Percentiles rank a stretch among this genome's conserved stretches.
Evolutionary conservation across 2,329 filamentous ascomycete genomes (phyloP).

Genomic region (Diaporthe humulicola): DNA sequence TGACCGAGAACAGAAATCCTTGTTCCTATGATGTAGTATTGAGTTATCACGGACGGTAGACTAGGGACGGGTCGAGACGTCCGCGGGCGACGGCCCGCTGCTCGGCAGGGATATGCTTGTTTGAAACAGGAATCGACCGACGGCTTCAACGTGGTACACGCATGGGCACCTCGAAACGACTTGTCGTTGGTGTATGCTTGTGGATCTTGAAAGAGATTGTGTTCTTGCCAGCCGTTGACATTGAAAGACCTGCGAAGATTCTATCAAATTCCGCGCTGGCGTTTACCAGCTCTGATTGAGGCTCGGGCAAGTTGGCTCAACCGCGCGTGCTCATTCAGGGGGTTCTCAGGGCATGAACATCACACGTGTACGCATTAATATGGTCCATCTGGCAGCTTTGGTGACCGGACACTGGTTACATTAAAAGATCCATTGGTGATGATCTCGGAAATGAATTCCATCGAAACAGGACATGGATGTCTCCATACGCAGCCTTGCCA

Average conservation of each 20-base stretch:
- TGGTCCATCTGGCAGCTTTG: not conserved
- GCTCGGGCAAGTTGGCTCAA: not conserved
- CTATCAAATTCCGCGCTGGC: not conserved
- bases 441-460: not conserved
- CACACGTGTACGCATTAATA: not conserved
- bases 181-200: not conserved
- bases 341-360: not conserved
- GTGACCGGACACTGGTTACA: not conserved
- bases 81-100: not conserved
- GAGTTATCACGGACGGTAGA: not conserved
- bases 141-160: not conserved
- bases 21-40: not conserved
- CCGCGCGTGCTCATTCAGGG: not conserved
- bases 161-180: not conserved
- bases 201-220: not conserved
- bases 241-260: not conserved
- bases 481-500: not conserved
- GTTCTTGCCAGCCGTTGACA: not conserved
- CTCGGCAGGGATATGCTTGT: not conserved
- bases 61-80: conserved; percentile 3
- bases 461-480: not conserved
- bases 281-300: not conserved
- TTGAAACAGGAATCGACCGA: not conserved
- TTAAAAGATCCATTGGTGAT: too few species aligned
- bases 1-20: not conserved